Evolutionary conservation across 345 rosid species (phyloP).

Genomic region (Moricandia arvensis): DNA sequence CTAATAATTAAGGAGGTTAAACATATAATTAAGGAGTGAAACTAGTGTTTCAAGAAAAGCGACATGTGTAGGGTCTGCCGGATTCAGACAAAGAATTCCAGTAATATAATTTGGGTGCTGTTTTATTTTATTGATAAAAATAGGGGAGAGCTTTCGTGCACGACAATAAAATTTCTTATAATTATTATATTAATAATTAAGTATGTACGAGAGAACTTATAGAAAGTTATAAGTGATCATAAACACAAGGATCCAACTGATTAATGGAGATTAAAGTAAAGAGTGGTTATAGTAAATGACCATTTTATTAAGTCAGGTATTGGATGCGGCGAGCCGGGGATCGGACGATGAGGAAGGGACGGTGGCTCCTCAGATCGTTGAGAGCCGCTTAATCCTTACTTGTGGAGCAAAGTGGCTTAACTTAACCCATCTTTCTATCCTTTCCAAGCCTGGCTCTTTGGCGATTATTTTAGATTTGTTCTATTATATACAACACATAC

Average conservation of each 20-base stretch:
- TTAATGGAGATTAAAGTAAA: slow-evolving; percentile 24
- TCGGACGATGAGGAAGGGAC: slow-evolving; percentile 39
- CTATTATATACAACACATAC: not conserved
- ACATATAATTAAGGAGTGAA: slow-evolving; percentile 11
- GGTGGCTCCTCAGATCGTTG: slow-evolving; percentile 33
- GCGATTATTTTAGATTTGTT: not conserved
- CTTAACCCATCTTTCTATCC: slow-evolving; percentile 7
- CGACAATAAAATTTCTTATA: slow-evolving; percentile 19
- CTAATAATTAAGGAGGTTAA: slow-evolving; percentile 11
- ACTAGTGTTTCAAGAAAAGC: slow-evolving; percentile 38
- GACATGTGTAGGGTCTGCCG: slow-evolving; percentile 34
- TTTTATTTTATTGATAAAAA: not conserved
- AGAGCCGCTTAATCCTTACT: slow-evolving; percentile 37
- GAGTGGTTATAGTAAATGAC: slow-evolving; percentile 1
- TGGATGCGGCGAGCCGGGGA: slow-evolving; percentile 36
- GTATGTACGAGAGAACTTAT: slow-evolving; percentile 4
- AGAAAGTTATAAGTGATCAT: slow-evolving; percentile 1
- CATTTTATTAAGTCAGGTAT: not conserved
- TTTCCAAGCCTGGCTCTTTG: slow-evolving; percentile 21
- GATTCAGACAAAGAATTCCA: slow-evolving; percentile 16
- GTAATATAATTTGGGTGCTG: not conserved
- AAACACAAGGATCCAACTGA: slow-evolving; percentile 25
- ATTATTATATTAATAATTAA: not conserved
- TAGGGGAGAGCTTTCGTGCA: slow-evolving; percentile 32
- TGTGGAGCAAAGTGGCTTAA: slow-evolving; percentile 31